Base-by-base conservation (phyloP, 352 stramenopile genomes). In the Thalassiosira hispida region DNA sequence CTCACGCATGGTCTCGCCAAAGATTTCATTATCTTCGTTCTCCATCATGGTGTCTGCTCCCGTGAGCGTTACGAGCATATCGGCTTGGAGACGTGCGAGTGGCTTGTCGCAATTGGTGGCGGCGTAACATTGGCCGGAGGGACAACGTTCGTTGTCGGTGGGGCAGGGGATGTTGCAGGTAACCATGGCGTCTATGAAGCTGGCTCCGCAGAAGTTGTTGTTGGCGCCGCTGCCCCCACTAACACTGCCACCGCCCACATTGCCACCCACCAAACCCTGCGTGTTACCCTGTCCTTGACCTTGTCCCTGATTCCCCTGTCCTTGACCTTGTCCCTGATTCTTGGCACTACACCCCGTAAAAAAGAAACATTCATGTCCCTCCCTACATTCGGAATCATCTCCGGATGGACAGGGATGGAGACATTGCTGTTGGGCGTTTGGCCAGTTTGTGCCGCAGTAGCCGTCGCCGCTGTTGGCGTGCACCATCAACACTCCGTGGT, bases 41-140 rank as follows among this genome's bases (percentile, higher is more conserved):
- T 74, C 66, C 74, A 83, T 83, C 22, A 29, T 6, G n/a, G 14
- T 16, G 20, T 81, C 65, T 1, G 65, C 56, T 12, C 73, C 73
- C 11, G n/a, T 6, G 27, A 81, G 51, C 1, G 74, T 77, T 0
- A 62, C 44, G 2, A 73, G 6, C 16, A 77, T 33, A 7, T 73
- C 60, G 35, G 49, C 16, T 12, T 23, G 20, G 14, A 73, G 23
- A 35, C n/a, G 7, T 12, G 55, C n/a, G 1, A 77, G 33, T 25
- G 74, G 74, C 12, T 47, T 27, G 29, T 77, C 12, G 44, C 74
- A 83, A 33, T 77, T 77, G 27, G 74, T 83, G 4, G 74, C 74
- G 16, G 57, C 56, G 20, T 47, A 75, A 29, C 74, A 83, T 25
- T 1, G n/a, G 53, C 68, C 57, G 4, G 56, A 64, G 9, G 64